Evolutionary conservation across 1,284 basidiomycete genomes (phyloP), one percentile per base, ranked within the genome.

Genomic region (Tetrapyrgos nigripes): DNA sequence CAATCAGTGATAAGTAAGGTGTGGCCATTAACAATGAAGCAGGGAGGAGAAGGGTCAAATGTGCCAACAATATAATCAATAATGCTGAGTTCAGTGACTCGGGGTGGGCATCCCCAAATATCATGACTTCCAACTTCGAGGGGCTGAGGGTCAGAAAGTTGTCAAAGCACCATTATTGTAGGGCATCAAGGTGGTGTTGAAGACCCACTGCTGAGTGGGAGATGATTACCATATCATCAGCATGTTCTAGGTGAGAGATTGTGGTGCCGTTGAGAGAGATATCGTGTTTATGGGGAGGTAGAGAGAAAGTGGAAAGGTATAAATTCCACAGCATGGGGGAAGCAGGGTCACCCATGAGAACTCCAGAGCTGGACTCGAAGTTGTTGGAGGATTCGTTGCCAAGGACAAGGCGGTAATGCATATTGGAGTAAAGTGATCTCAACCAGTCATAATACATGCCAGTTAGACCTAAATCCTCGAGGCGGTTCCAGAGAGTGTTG

Each of bases 221-320:
- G 31, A 72, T 57, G 1, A 75, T 50, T 0, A 62, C 68, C 5
- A 75, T 64, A 57, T 76, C 75, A 57, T 76, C 74, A 0, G 67
- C 68, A 26, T 69, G 70, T 27, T 66, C 64, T 14, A 70, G 29
- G 44, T 72, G 66, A 1, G 68, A 66, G 6, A 75, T 58, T 0
- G 43, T 47, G 1, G 35, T 33, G 1, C 64, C 67, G 19, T 27
- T 52, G 1, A 77, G 59, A 2, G 52, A 0, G 1, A 68, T 40
- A 54, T 74, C 70, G 29, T 64, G 66, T 0, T 21, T n/a, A 40
- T 66, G 54, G n/a, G 48, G 29, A 17, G 2, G 6, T 17, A 55
- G 52, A 46, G 4, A 14, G 29, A 63, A 51, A 5, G 51, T 49
- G 2, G 58, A 17, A 1, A 64, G 52, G 51, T 56, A 64, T 0